These are phyloP conservation scores for Scleromitrula shiraiana DNA, from an alignment of 2,329 filamentous ascomycete species.

Conservation along the genomic window DNA sequence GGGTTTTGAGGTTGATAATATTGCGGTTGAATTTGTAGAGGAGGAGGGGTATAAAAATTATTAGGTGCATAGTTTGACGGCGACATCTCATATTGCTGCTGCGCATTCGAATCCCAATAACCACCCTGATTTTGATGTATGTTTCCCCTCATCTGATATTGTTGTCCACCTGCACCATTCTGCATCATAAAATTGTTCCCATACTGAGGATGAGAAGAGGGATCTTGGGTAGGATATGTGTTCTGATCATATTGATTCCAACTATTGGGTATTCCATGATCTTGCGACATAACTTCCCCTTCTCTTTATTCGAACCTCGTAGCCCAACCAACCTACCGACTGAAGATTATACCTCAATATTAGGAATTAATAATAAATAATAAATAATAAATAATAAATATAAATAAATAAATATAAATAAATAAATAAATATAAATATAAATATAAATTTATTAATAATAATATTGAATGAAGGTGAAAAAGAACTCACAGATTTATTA, in stretches of 20 bases:
- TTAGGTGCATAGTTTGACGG: slow-evolving; percentile 5
- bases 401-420: background rate
- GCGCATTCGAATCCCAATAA: slow-evolving; percentile 6
- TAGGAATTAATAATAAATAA: background rate
- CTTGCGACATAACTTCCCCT: slow-evolving; percentile 7
- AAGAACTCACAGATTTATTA: too few relatives aligned
- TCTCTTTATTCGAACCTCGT: background rate
- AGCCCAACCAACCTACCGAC: background rate
- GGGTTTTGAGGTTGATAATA: slow-evolving; percentile 10
- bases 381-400: background rate
- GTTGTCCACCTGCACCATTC: slow-evolving; percentile 2
- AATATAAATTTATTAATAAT: background rate
- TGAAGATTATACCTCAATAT: too few relatives aligned
- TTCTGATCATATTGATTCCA: slow-evolving; percentile 8
- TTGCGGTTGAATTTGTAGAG: slow-evolving; percentile 8
- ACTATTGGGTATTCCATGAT: slow-evolving; percentile 8
- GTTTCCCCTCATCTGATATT: slow-evolving; percentile 5
- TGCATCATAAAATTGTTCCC: slow-evolving; percentile 5
- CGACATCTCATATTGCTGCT: slow-evolving; percentile 3
- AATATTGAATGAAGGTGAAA: too few relatives aligned
- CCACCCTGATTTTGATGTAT: background rate
- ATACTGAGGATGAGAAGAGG: slow-evolving; percentile 6
- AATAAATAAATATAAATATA: background rate
- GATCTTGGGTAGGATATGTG: slow-evolving; percentile 7
- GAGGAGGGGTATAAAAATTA: background rate